These are phyloP conservation scores for Trichoderma asperelloides DNA, from an alignment of 495 filamentous ascomycete species.

Conservation along the genomic window DNA sequence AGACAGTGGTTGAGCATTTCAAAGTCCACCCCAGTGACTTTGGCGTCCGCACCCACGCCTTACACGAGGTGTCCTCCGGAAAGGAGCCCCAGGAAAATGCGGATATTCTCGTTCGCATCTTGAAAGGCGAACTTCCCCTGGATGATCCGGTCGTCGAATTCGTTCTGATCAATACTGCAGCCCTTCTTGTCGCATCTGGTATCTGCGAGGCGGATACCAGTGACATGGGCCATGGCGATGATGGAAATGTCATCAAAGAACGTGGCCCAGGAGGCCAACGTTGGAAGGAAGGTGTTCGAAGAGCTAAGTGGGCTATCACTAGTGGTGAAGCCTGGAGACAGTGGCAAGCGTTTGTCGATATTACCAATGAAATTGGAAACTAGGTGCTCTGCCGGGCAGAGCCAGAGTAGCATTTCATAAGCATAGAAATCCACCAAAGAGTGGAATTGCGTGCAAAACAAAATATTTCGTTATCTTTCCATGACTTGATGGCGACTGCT, in stretches of 20 bases:
- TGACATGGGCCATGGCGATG: slow-evolving; percentile 53
- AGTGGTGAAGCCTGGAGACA: slow-evolving; percentile 72
- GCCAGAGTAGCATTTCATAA: background rate
- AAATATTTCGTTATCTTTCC: background rate
- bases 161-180: slow-evolving; percentile 88
- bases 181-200: slow-evolving; percentile 72
- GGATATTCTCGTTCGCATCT: slow-evolving; percentile 64
- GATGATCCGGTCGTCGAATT: slow-evolving; percentile 87
- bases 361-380: slow-evolving; percentile 28
- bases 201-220: slow-evolving; percentile 76
- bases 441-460: background rate
- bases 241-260: slow-evolving; percentile 68
- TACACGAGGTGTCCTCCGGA: slow-evolving; percentile 69
- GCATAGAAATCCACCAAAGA: background rate
- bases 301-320: slow-evolving; percentile 72
- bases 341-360: slow-evolving; percentile 60
- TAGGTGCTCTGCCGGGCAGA: background rate
- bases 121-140: slow-evolving; percentile 59
- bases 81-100: slow-evolving; percentile 84
- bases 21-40: slow-evolving; percentile 72
- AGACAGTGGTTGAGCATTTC: slow-evolving; percentile 62
- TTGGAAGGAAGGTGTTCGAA: slow-evolving; percentile 87
- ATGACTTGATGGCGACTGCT: background rate
- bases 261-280: slow-evolving; percentile 72
- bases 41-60: slow-evolving; percentile 64